These are phyloP conservation scores for Pseudodiploospora longispora DNA, from an alignment of 2,329 filamentous ascomycete species.

Conservation along the genomic window DNA sequence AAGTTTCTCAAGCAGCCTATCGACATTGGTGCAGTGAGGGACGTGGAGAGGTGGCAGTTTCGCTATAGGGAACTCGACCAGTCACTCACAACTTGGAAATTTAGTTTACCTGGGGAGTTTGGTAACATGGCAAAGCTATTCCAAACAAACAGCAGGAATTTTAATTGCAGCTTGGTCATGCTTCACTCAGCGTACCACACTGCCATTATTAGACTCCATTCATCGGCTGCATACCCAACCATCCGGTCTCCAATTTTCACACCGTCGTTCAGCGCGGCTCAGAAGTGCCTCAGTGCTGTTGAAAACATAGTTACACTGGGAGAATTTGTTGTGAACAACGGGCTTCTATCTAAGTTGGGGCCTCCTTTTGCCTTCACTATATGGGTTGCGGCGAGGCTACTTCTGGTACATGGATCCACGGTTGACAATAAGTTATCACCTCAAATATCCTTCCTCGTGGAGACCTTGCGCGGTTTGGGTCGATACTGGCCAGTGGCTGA, in stretches of 20 bases:
- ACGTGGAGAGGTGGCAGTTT: constrained; percentile 85
- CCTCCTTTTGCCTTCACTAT: constrained; percentile 88
- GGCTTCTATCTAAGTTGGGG: constrained; percentile 70
- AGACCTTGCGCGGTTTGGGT: constrained; percentile 73
- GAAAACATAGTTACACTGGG: constrained; percentile 73
- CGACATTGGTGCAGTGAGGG: constrained; percentile 73
- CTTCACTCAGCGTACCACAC: constrained; percentile 86
- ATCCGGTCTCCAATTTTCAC: constrained; percentile 84
- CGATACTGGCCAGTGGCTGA: constrained; percentile 78
- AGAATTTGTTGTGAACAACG: constrained; percentile 68
- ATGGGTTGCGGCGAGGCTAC: constrained; percentile 81
- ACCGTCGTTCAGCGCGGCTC: constrained; percentile 76
- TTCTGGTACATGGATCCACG: constrained; percentile 84
- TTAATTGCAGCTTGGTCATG: constrained; percentile 84
- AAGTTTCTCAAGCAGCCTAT: constrained; percentile 82
- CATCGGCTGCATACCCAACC: constrained; percentile 85
- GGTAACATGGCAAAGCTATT: constrained; percentile 76
- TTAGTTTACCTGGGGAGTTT: constrained; percentile 73
- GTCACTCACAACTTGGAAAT: constrained; percentile 74
- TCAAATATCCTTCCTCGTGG: constrained; percentile 74
- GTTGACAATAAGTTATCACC: constrained; percentile 76
- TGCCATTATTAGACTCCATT: constrained; percentile 82
- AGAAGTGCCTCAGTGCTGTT: constrained; percentile 75
- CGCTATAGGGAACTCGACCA: constrained; percentile 80
- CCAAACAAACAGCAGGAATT: constrained; percentile 57